Percentiles rank a stretch among this genome's conserved stretches.
Conservation (phyloP, 2,329 filamentous ascomycete genomes). For the Cladosporium sp. region DNA sequence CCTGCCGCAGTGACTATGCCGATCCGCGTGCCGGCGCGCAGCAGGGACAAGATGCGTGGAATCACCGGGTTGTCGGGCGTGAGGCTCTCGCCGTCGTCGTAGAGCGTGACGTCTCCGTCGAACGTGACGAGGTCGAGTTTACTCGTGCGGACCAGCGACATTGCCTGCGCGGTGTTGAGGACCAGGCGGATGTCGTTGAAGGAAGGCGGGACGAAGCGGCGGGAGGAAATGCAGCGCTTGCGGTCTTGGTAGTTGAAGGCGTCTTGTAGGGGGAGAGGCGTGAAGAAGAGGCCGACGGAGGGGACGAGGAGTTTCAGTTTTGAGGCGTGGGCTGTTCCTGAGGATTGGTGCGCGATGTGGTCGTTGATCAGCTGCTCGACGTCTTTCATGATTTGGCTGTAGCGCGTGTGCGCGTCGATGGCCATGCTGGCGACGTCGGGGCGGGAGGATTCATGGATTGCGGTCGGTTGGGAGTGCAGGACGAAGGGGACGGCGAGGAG, state of each 20-base stretch:
- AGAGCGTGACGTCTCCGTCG: conserved; percentile 95
- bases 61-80: conserved; percentile 75
- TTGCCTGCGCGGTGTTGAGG: conserved; percentile 90
- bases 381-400: conserved; percentile 92
- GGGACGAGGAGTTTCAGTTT: conserved; percentile 92
- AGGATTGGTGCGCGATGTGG: conserved; percentile 73
- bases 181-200: conserved; percentile 96
- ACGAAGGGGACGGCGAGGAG: conserved; percentile 94
- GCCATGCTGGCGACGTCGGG: conserved; percentile 62
- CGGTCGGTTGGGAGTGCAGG: conserved; percentile 89
- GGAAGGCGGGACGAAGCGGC: conserved; percentile 89
- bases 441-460: conserved; percentile 69
- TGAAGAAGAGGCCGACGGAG: conserved; percentile 90
- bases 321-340: conserved; percentile 65
- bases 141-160: conserved; percentile 75
- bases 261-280: conserved; percentile 76
- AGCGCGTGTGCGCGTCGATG: conserved; percentile 76
- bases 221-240: conserved; percentile 79
- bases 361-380: conserved; percentile 89
- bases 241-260: conserved; percentile 89
- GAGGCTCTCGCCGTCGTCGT: conserved; percentile 75
- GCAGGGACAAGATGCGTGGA: conserved; percentile 61
- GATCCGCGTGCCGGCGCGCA: conserved; percentile 74
- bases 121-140: conserved; percentile 86
- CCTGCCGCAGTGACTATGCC: conserved; percentile 97